Evolutionary conservation across 495 filamentous ascomycete genomes (phyloP), one percentile per base, ranked within the genome.

Genomic region (Parathielavia appendiculata): DNA sequence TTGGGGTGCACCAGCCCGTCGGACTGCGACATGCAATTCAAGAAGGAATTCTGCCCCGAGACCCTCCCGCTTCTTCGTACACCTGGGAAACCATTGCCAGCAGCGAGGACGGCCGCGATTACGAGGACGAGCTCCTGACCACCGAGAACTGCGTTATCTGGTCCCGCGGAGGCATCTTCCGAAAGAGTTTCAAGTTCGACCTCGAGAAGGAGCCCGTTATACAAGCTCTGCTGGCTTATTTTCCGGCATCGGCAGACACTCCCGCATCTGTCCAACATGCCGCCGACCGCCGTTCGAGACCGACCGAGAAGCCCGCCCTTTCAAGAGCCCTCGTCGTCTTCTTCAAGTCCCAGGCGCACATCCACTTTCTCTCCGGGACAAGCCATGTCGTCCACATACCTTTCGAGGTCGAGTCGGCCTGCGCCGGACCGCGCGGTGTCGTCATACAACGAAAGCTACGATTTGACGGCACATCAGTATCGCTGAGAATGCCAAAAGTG

Each of bases 321-420:
- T 74, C 84, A 69, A 80, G 87, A 63, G 87, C 93, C 26, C 74
- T 99, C 51, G 91, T 97, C 7, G 86, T 97, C 40, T 87, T 97
- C 61, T 81, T 99, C 57, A 93, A 91, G 70, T 88, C 89, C 5
- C 92, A 97, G 66, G 91, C 90, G 23, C 93, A 96, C 66, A 83
- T 97, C 63, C 95, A 88, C 76, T 95, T 92, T 69, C 81, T 96
- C n/a, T 79, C 86, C 17, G 91, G 91, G 5, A 83, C 88, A 23
- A 95, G 83, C 71, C 90, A 97, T 80, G 83, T 95, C 56, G 83
- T 97, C 56, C 88, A 95, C 69, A 81, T 99, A 58, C 91, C 93
- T 14, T 97, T 99, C 64, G 91, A 96, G 71, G 87, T 97, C 38
- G 90, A 96, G 65, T 83, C 81, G 49, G 90, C 89, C 11, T 89